Evolutionary conservation across 495 filamentous ascomycete species (phyloP).

Genomic region (Neurospora sp.): DNA sequence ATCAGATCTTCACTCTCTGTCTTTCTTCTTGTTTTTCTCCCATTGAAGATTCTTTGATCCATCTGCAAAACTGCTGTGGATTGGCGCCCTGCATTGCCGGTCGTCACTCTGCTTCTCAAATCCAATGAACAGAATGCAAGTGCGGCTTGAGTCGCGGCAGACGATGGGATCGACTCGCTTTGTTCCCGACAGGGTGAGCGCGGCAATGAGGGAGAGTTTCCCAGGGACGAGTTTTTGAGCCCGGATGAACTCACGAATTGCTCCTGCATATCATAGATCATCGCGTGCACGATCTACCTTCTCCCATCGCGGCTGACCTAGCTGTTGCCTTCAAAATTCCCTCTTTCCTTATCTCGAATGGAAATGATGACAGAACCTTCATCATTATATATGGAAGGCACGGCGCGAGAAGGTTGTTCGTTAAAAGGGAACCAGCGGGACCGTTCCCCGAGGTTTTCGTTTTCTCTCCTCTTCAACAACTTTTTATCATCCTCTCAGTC

Average conservation of each 20-base stretch:
- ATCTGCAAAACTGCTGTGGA: neutral
- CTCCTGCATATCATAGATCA: neutral
- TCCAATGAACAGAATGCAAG: neutral
- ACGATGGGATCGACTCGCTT: neutral
- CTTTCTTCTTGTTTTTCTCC: neutral
- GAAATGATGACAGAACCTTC: neutral
- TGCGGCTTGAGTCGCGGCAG: neutral
- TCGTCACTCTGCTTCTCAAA: neutral
- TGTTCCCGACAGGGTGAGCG: neutral
- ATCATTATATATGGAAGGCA: neutral
- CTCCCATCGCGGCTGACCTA: neutral
- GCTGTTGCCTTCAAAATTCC: neutral
- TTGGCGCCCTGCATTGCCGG: neutral
- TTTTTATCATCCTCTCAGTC: neutral
- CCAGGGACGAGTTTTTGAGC: neutral
- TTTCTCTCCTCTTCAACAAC: neutral
- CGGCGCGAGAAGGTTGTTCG: neutral
- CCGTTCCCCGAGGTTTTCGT: neutral
- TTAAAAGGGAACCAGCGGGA: neutral
- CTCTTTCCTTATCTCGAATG: neutral
- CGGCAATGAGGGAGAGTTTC: neutral
- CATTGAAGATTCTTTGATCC: neutral
- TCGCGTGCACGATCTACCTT: neutral
- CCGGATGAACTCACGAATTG: neutral
- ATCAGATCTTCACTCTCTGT: neutral